These are phyloP conservation scores for Cutaneotrichosporon cyanovorans DNA, from an alignment of 1,284 basidiomycete genomes.

Conservation along the genomic window DNA sequence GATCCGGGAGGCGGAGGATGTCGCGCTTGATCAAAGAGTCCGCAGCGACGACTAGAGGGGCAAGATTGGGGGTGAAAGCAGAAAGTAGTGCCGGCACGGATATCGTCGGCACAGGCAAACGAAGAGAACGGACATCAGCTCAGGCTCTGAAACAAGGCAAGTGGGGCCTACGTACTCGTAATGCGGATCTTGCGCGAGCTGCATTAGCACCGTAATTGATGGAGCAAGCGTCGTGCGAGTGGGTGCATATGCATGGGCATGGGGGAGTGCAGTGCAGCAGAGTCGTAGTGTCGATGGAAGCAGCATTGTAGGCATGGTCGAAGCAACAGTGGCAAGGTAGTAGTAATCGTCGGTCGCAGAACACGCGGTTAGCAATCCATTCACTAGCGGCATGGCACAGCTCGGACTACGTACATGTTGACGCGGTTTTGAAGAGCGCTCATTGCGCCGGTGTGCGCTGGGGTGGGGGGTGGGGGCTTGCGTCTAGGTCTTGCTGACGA, in stretches of 20 bases:
- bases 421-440: constrained; percentile 9
- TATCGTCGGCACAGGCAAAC: too few relatives aligned
- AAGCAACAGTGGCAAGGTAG: neutral
- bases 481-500: too few relatives aligned
- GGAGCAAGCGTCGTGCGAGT: neutral
- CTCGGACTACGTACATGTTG: constrained; percentile 1
- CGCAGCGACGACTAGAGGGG: constrained; percentile 67
- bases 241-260: neutral
- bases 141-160: too few relatives aligned
- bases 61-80: neutral
- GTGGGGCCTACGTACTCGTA: constrained; percentile 20
- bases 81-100: neutral
- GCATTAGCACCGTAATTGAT: neutral
- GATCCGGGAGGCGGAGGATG: constrained; percentile 84
- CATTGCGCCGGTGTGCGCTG: neutral
- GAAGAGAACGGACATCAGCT: too few relatives aligned
- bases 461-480: too few relatives aligned
- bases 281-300: too few relatives aligned
- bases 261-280: too few relatives aligned
- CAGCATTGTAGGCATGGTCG: too few relatives aligned
- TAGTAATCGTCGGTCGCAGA: too few relatives aligned
- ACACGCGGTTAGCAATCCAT: neutral
- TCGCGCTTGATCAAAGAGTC: constrained; percentile 83
- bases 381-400: neutral
- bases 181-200: constrained; percentile 29